Evolutionary conservation across 495 filamentous ascomycete genomes (phyloP).

Genomic region (Mycothermus thermophilus): DNA sequence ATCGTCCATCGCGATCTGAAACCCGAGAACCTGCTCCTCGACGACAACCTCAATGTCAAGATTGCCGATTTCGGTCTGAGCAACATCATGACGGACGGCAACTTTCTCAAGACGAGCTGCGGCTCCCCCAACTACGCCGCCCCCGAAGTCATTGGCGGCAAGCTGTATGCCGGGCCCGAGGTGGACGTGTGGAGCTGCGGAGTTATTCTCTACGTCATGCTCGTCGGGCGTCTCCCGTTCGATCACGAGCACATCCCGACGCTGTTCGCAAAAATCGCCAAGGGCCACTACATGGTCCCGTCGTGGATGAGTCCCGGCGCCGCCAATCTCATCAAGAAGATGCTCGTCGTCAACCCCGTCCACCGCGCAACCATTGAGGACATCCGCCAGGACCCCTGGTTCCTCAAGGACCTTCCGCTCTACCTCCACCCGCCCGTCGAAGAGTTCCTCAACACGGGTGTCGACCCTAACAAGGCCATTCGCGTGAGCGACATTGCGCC

Average conservation of each 20-base stretch:
- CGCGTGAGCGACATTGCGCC: slow-evolving; percentile 64
- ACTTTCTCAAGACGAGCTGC: slow-evolving; percentile 96
- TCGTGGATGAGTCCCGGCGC: slow-evolving; percentile 77
- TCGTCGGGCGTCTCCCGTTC: slow-evolving; percentile 85
- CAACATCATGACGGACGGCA: slow-evolving; percentile 99
- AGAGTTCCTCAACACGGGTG: slow-evolving; percentile 84
- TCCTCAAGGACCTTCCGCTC: slow-evolving; percentile 65
- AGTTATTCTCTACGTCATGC: slow-evolving; percentile 90
- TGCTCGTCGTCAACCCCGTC: slow-evolving; percentile 90
- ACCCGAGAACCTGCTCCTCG: slow-evolving; percentile 90
- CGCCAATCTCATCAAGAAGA: slow-evolving; percentile 71
- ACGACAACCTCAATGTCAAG: slow-evolving; percentile 91
- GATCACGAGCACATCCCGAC: slow-evolving; percentile 74
- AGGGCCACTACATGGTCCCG: slow-evolving; percentile 75
- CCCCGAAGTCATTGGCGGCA: slow-evolving; percentile 93
- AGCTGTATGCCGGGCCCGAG: slow-evolving; percentile 93
- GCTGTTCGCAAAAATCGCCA: slow-evolving; percentile 30
- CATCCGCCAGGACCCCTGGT: slow-evolving; percentile 92
- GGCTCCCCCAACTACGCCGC: slow-evolving; percentile 97
- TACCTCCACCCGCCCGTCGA: slow-evolving; percentile 86
- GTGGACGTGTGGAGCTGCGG: slow-evolving; percentile 99
- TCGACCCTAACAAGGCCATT: slow-evolving; percentile 80
- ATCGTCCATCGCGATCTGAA: slow-evolving; percentile 97
- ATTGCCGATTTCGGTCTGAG: slow-evolving; percentile 97
- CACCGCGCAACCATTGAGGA: slow-evolving; percentile 87